Percentiles rank a stretch among this genome's conserved stretches.
These are phyloP conservation scores for Bipolaris oryzae DNA, from an alignment of 2,329 filamentous ascomycete species.

Conservation along the genomic window DNA sequence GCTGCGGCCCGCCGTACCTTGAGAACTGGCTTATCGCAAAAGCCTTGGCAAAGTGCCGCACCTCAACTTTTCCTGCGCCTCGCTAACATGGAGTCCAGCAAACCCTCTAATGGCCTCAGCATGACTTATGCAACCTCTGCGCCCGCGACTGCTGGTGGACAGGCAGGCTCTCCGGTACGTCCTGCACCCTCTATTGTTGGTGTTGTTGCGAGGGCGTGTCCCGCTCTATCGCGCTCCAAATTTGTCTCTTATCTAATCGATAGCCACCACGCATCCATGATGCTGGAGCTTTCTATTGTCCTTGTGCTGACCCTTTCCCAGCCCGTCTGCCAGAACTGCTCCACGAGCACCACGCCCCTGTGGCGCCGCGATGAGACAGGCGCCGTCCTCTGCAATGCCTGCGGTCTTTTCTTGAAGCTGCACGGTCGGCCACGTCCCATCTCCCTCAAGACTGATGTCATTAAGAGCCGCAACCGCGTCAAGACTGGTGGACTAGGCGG, in stretches of 20 bases:
- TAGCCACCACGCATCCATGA: constrained; percentile 29
- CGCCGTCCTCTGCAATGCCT: constrained; percentile 96
- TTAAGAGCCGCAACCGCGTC: constrained; percentile 98
- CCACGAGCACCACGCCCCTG: constrained; percentile 91
- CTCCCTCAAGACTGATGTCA: constrained; percentile 97
- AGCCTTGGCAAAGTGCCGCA: constrained; percentile 35
- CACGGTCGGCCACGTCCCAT: constrained; percentile 93
- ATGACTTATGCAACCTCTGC: constrained; percentile 69
- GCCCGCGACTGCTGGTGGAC: constrained; percentile 68
- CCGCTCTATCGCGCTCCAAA: constrained; percentile 22
- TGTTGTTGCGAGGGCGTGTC: constrained; percentile 48
- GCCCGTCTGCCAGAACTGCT: constrained; percentile 96
- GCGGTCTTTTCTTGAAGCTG: constrained; percentile 94
- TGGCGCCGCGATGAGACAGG: constrained; percentile 98
- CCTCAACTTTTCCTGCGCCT: constrained; percentile 39
- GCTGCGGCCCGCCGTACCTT: constrained; percentile 26
- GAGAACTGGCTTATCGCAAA: constrained; percentile 35
- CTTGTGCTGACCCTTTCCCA: constrained; percentile 51
- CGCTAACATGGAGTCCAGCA: constrained; percentile 39
- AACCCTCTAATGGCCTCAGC: constrained; percentile 56
- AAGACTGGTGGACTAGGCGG: constrained; percentile 82
- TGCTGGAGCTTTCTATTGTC: constrained; percentile 26
- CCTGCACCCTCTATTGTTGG: constrained; percentile 13
- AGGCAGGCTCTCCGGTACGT: constrained; percentile 65
- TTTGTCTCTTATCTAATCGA: constrained; percentile 51